Base-by-base conservation (phyloP, 1,139 yeast species). In the Candida dubliniensis region DNA sequence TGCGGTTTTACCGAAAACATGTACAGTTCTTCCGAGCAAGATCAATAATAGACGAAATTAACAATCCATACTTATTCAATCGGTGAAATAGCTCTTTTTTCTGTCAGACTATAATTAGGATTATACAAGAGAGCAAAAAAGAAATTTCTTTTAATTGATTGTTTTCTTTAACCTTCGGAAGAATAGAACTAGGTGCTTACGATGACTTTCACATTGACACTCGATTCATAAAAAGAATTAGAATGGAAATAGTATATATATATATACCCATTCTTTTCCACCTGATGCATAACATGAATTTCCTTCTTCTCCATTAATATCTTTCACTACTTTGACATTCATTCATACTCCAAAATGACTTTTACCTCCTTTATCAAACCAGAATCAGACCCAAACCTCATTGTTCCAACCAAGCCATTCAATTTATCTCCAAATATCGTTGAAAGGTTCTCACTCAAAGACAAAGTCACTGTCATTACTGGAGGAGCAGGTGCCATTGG, bases 401-500 rank as follows among this genome's bases (percentile, higher is more conserved):
- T 37, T 23, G 50, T 50, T 25, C 71, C 71, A 36, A 52, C 64
- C 47, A 41, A 54, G 47, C 57, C 68, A 30, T 57, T 65, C 44
- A 41, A 42, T n/a, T 55, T 63, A 36, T 43, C 63, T 3, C 41
- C 54, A 45, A 60, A 62, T 51, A 67, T 69, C 41, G 57, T 76
- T 39, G 79, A 76, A 31, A 63, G 80, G 51, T 81, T 82, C 57
- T 77, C 82, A 4, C 69, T 87, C 53, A 84, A 82, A 69, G 91
- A 90, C 18, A 86, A 85, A 63, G 84, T 83, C 18, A 90, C 91
- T 42, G 80, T 87, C 30, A 77, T 88, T 53, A 86, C 95, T 12
- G 96, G 96, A 34, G 84, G 91, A 8, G 82, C 91, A 12, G 77
- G 85, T 32, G 96, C 95, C 25, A 87, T 87, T 57, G 96, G 95